phyloP scores from a whole-genome alignment of 2,329 filamentous ascomycete genomes.

The Colletotrichum sp. region DNA sequence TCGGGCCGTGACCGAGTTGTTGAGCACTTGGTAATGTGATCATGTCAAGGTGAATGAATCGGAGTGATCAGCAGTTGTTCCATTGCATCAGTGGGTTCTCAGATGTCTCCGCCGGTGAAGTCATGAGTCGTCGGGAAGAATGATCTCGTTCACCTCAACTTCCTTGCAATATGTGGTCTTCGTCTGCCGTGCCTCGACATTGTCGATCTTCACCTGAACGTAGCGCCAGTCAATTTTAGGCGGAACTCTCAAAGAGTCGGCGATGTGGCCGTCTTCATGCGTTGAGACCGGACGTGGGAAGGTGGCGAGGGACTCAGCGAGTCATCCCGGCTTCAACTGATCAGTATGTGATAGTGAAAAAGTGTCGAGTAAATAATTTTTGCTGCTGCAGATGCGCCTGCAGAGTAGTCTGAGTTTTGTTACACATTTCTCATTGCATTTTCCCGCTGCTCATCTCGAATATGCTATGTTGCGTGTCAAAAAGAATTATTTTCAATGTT shows the following conservation, averaged over 20 bases:
- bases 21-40: neutral
- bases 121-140: neutral
- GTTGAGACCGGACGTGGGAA: neutral
- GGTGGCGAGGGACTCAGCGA: neutral
- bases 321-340: neutral
- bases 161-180: neutral
- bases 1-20: neutral
- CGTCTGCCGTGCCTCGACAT: neutral
- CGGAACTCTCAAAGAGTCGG: neutral
- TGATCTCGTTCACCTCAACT: neutral
- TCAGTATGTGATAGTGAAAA: neutral
- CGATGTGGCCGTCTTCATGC: neutral
- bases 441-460: fast-evolving
- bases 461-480: neutral
- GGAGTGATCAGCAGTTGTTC: neutral
- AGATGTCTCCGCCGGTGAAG: neutral
- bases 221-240: neutral
- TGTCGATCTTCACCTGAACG: neutral
- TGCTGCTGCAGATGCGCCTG: neutral
- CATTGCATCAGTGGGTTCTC: neutral
- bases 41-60: neutral
- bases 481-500: neutral
- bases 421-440: fast-evolving
- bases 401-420: fast-evolving
- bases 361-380: neutral